A percentile compares a stretch with the other conserved stretches of the same genome.
phyloP scores from a whole-genome alignment of 1,139 yeast species.

The Nakaseomyces uthaithaninus region DNA sequence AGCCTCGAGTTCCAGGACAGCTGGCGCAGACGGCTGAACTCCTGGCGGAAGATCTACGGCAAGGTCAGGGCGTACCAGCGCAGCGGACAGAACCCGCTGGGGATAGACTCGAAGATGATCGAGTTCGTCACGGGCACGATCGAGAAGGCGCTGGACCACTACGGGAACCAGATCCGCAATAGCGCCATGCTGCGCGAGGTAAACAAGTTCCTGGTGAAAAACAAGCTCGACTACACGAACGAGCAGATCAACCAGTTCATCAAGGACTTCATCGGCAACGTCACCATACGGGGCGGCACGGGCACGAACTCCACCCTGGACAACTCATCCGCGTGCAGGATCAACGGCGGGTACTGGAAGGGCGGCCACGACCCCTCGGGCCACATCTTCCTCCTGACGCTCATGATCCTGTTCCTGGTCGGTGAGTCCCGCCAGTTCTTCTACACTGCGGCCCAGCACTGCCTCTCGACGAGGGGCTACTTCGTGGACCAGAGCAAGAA shows the following conservation, averaged over 20 bases:
- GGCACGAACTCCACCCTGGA: conserved; percentile 11
- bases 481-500: conserved; percentile 1
- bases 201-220: background rate
- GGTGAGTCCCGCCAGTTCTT: conserved; percentile 39
- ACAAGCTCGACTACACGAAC: conserved; percentile 2
- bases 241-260: conserved; percentile 3
- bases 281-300: background rate
- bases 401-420: conserved; percentile 61
- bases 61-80: conserved; percentile 12
- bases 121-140: conserved; percentile 5
- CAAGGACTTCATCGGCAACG: conserved; percentile 1
- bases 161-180: conserved; percentile 9
- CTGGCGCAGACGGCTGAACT: conserved; percentile 14
- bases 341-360: conserved; percentile 62
- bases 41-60: conserved; percentile 16
- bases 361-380: conserved; percentile 98
- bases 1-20: conserved; percentile 24
- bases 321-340: conserved; percentile 49
- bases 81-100: conserved; percentile 9
- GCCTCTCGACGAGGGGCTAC: background rate
- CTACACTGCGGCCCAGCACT: background rate
- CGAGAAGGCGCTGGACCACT: conserved; percentile 1
- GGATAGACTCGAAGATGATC: conserved; percentile 4
- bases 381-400: conserved; percentile 73
- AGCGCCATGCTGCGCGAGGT: conserved; percentile 1